Evolutionary conservation across 164 flowering plant species (phyloP).

Genomic region (Macadamia integrifolia): DNA sequence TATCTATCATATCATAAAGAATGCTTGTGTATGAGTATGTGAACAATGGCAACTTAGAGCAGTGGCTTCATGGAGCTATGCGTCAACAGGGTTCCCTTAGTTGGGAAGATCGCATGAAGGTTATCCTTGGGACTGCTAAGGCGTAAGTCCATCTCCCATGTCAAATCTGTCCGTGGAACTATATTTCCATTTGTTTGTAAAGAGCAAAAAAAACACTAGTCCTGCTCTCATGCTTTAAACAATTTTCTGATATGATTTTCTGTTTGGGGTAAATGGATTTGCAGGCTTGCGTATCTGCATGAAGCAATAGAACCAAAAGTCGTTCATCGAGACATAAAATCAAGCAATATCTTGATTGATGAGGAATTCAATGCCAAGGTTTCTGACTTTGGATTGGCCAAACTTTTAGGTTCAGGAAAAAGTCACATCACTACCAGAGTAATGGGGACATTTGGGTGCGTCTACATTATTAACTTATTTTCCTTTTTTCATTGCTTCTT

Average conservation of each 20-base stretch:
- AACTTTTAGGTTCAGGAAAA: constrained; percentile 64
- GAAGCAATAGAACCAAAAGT: constrained; percentile 83
- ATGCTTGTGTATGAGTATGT: constrained; percentile 82
- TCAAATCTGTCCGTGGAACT: background rate
- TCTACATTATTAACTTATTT: background rate
- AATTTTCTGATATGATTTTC: background rate
- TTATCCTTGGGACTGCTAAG: constrained; percentile 66
- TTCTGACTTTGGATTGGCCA: constrained; percentile 79
- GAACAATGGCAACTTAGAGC: constrained; percentile 73
- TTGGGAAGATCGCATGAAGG: constrained; percentile 78
- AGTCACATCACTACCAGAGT: constrained; percentile 78
- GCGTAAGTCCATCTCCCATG: constrained; percentile 51
- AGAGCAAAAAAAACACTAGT: no score
- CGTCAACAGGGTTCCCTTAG: constrained; percentile 45
- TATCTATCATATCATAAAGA: constrained; percentile 22
- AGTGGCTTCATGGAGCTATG: constrained; percentile 78
- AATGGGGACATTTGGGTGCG: constrained; percentile 86
- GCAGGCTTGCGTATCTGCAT: constrained; percentile 72
- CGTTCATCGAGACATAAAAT: constrained; percentile 68
- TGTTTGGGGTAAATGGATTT: constrained; percentile 8
- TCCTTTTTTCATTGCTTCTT: no score
- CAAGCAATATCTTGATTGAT: constrained; percentile 72
- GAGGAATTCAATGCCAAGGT: constrained; percentile 62
- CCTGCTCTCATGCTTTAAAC: background rate
- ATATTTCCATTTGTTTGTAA: no score